Evolutionary conservation across 2,329 filamentous ascomycete genomes (phyloP), one percentile per base, ranked within the genome.

Genomic region (Elsinoe perseae): DNA sequence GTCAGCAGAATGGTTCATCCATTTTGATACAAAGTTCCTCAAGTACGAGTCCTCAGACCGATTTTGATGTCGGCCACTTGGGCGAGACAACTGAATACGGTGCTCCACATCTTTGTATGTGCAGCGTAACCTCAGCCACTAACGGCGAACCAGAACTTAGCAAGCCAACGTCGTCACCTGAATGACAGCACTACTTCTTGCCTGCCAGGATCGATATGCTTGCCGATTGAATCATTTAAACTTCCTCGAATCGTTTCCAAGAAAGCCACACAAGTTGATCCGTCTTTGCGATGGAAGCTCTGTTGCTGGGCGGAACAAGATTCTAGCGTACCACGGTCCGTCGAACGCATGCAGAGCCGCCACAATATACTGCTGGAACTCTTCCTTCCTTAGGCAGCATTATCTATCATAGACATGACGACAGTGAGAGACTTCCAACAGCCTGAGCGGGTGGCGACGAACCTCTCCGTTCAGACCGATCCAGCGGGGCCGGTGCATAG

Each of bases 371-470:
- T 18, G 16, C 6, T 23, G 27, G 20, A 30, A n/a, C 8, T 14
- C 6, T 30, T 32, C 14, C 14, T 30, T 25, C 4, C 27, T 18
- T 27, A 9, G 9, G 14, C 23, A 16, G 25, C 4, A 2, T 16
- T 16, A 4, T 25, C 40, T 8, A 9, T 44, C 12, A 14, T 18
- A 18, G 52, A n/a, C 27, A 59, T 59, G 57, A 57, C 57, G 44
- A 48, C 46, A 20, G 54, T 59, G 6, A 44, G 57, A 12, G 57
- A 59, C 18, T 59, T 59, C 48, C 48, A 53, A 18, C 36, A 54
- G 16, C 54, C 48, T 23, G 46, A 56, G 25, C 34, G 54, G 40
- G 44, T 50, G 27, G 18, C 12, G 32, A 56, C 43, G 16, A 52
- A 28, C 54, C 52, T 27, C 16, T 58, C 57, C n/a, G 44, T 48